These are phyloP conservation scores for Podaxis sp. DNA, from an alignment of 768 basidiomycete species.

Conservation along the genomic window DNA sequence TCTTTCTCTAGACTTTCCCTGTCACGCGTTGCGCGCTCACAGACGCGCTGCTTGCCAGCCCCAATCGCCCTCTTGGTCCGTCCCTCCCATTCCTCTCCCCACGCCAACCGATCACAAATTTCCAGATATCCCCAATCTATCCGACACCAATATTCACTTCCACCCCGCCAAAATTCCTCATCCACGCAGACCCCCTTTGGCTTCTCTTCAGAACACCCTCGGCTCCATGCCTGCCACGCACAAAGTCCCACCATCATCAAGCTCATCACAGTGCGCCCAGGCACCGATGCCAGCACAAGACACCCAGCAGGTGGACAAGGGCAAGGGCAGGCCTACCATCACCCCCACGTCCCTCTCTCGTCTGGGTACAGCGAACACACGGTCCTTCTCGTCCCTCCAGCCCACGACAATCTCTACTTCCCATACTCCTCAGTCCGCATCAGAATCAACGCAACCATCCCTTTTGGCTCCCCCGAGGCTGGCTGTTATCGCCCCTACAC, in stretches of 20 bases:
- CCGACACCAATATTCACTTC: slow-evolving; percentile 26
- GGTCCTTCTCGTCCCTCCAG: slow-evolving; percentile 17
- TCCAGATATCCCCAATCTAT: slow-evolving; percentile 23
- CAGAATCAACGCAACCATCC: slow-evolving; percentile 24
- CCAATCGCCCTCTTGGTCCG: not conserved
- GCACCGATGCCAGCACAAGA: not conserved
- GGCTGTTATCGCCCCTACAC: slow-evolving; percentile 36
- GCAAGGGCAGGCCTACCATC: slow-evolving; percentile 7
- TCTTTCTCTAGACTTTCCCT: slow-evolving; percentile 23
- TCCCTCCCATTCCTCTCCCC: slow-evolving; percentile 8
- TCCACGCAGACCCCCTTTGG: slow-evolving; percentile 9
- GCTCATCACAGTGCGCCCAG: not conserved
- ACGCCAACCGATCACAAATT: not conserved
- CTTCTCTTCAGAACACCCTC: not conserved
- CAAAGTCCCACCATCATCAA: not conserved
- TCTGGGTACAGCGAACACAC: slow-evolving; percentile 4
- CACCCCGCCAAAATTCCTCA: slow-evolving; percentile 16
- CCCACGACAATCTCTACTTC: slow-evolving; percentile 23
- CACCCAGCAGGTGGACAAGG: not conserved
- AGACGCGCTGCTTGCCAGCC: slow-evolving; percentile 11
- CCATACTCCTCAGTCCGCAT: slow-evolving; percentile 11
- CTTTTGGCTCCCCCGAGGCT: slow-evolving; percentile 33
- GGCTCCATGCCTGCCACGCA: slow-evolving; percentile 1
- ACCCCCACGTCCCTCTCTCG: slow-evolving; percentile 5
- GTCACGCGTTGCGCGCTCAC: slow-evolving; percentile 25